phyloP scores from a whole-genome alignment of 352 stramenopile genomes.

The Pythium apleroticum region DNA sequence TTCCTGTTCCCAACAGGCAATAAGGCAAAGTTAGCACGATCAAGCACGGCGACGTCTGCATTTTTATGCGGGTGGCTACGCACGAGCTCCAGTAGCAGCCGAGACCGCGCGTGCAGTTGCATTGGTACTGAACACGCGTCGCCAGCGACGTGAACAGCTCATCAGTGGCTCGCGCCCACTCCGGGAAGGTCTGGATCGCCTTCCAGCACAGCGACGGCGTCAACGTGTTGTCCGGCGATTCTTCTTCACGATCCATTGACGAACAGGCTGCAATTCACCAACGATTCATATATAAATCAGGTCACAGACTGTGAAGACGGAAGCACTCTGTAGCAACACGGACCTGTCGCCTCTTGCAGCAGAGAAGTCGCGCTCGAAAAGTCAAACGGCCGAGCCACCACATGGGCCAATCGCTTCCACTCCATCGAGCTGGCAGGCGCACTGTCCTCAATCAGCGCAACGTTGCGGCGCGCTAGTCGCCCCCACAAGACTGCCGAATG shows the following conservation, averaged over 20 bases:
- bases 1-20: conserved; percentile 10
- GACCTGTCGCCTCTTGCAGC: not conserved
- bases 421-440: not conserved
- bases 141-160: not conserved
- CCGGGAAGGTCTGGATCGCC: not conserved
- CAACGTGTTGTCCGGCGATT: conserved; percentile 5
- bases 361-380: not conserved
- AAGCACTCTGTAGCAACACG: not conserved
- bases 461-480: too few relatives aligned
- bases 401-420: conserved; percentile 1
- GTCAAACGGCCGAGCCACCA: conserved; percentile 8
- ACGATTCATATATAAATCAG: not conserved
- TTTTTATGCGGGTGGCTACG: not conserved
- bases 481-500: too few relatives aligned
- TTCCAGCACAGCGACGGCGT: not conserved
- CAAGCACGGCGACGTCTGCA: not conserved
- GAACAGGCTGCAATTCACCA: conserved; percentile 4
- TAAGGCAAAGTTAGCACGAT: not conserved
- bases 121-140: conserved; percentile 41
- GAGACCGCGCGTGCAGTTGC: conserved; percentile 48
- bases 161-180: not conserved
- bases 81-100: conserved; percentile 85
- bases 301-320: too few relatives aligned
- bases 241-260: not conserved
- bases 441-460: too few relatives aligned